Base-by-base conservation (phyloP, 495 filamentous ascomycete species). In the Penicillium roqueforti region DNA sequence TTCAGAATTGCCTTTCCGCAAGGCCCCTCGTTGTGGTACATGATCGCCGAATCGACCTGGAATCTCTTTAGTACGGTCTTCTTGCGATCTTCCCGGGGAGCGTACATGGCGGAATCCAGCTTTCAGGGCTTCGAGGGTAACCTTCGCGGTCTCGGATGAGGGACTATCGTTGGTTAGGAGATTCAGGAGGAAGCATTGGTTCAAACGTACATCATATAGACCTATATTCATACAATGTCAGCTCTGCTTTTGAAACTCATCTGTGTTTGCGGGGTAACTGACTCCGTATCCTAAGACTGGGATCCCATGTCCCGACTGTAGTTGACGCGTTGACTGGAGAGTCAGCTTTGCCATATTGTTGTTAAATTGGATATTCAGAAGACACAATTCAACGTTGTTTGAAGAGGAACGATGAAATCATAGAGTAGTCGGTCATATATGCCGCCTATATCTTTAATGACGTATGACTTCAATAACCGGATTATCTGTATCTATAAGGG, bases 261-360 rank as follows among this genome's bases (percentile, higher is more conserved):
- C 14, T 14, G n/a, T 39, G 23, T 49, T 18, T 47, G 42, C 42
- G 42, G 23, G 43, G 26, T 48, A 18, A 60, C 84, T 68, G 76
- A 87, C 86, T 31, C 86, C 87, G 64, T 82, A 92, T 32, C 89
- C 89, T n/a, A 92, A 59, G 16, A 79, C 64, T 0, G 89, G 89
- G 37, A 95, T 91, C 45, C 90, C 83, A 69, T 87, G 83, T 44
- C 89, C 89, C 41, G 88, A 92, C 54, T 83, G 84, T 67, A 92
- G 72, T 16, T 51, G 60, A 43, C 70, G 63, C n/a, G 63, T 71
- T 2, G 69, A 68, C 19, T 56, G 65, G 8, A 69, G 64, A 25
- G 55, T 60, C 47, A 62, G 56, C 6, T 66, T 60, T 19, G 56
- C 29, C 69, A 72, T 74, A 13, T 51, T 72, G 16, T n/a, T 16